Percentiles rank a stretch among this genome's conserved stretches.
These are phyloP conservation scores for Coniochaeta sp. DNA, from an alignment of 2,329 filamentous ascomycete genomes.

Conservation along the genomic window DNA sequence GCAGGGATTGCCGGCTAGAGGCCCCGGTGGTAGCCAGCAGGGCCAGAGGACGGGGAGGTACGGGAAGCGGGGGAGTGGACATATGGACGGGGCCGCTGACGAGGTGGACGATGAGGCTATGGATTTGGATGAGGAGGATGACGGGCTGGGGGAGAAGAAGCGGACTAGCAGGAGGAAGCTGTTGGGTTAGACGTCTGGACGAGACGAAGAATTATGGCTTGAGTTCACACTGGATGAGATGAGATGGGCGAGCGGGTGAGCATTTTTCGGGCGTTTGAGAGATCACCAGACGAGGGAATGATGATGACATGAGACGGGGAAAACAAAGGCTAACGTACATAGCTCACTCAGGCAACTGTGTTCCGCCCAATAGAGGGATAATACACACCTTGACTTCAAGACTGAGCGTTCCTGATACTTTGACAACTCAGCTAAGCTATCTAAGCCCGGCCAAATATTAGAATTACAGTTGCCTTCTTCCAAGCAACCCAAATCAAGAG, in stretches of 20 bases:
- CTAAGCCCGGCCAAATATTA: not conserved
- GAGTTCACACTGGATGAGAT: not conserved
- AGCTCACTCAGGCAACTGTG: not conserved
- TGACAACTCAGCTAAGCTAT: not conserved
- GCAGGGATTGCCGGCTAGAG: slow-evolving; percentile 16
- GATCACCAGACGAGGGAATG: not conserved
- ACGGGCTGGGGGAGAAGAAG: slow-evolving; percentile 36
- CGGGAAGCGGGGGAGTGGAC: slow-evolving; percentile 23
- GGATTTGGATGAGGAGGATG: slow-evolving; percentile 47
- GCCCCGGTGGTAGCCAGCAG: slow-evolving; percentile 8
- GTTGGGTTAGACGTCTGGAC: slow-evolving; percentile 18
- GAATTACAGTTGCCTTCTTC: not conserved
- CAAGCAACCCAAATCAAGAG: not conserved
- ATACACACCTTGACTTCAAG: not conserved
- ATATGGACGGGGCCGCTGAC: slow-evolving; percentile 10
- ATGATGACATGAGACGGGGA: not conserved
- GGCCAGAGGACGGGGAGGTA: slow-evolving; percentile 14
- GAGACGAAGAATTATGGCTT: not conserved
- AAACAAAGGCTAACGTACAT: not conserved
- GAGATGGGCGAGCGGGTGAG: not conserved
- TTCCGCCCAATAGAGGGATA: not conserved
- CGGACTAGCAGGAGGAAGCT: slow-evolving; percentile 47
- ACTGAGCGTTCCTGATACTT: not conserved
- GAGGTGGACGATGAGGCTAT: slow-evolving; percentile 24
- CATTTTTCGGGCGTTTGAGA: not conserved